These are phyloP conservation scores for Vaccinium corymbosum DNA, from an alignment of 148 eudicot genomes.

Conservation along the genomic window DNA sequence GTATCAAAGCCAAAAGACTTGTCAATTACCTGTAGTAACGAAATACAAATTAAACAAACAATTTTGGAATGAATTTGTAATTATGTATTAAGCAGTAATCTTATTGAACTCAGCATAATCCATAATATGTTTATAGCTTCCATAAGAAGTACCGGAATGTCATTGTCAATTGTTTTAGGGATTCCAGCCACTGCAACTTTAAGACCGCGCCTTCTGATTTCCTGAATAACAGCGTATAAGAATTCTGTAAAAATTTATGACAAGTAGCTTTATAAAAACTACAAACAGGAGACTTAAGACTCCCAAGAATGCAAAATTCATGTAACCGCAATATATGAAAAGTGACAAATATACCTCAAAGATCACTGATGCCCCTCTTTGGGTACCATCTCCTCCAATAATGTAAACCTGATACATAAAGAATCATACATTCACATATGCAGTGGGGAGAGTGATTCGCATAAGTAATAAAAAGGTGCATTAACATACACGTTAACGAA, in stretches of 20 bases:
- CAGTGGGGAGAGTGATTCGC: not conserved
- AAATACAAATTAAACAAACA: slow-evolving; percentile 12
- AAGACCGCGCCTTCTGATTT: slow-evolving; percentile 71
- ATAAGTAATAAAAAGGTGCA: not conserved
- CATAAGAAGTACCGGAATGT: slow-evolving; percentile 64
- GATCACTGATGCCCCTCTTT: slow-evolving; percentile 49
- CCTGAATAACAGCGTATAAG: slow-evolving; percentile 41
- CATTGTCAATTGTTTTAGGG: slow-evolving; percentile 96
- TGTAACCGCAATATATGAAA: not conserved
- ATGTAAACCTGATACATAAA: slow-evolving; percentile 35
- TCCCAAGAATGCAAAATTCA: not conserved
- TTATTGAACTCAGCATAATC: not conserved
- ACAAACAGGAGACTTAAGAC: not conserved
- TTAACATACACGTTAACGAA: not conserved
- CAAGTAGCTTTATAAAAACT: not conserved
- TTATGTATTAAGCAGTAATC: not conserved
- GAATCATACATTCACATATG: not conserved
- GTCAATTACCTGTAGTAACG: slow-evolving; percentile 69
- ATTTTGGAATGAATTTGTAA: not conserved
- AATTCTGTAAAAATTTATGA: not conserved
- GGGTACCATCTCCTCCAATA: slow-evolving; percentile 64
- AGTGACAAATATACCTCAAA: slow-evolving; percentile 37
- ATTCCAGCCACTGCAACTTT: slow-evolving; percentile 82
- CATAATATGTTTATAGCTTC: not conserved
- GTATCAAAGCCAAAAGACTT: slow-evolving; percentile 97